Conservation (phyloP, 176 grass and related monocot species). For the Paspalum vaginatum region DNA sequence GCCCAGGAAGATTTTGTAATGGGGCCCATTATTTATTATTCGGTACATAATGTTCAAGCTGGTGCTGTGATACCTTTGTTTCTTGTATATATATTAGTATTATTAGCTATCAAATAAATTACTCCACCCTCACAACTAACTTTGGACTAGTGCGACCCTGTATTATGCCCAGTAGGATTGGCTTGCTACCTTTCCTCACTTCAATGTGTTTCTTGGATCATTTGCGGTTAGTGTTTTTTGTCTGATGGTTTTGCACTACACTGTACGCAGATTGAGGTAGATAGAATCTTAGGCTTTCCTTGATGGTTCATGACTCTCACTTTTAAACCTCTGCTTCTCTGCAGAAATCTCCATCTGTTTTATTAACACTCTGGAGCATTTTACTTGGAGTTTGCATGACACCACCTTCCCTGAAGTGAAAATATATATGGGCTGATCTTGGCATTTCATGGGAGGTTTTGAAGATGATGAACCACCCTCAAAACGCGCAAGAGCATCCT, state of each 20-base stretch:
- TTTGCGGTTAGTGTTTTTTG: not conserved
- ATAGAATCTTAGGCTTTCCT: slow-evolving; percentile 30
- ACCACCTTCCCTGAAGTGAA: slow-evolving; percentile 43
- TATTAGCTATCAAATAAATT: not conserved
- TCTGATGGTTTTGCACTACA: not conserved
- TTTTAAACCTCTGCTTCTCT: slow-evolving; percentile 24
- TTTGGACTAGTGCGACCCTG: not conserved
- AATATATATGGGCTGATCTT: slow-evolving; percentile 84
- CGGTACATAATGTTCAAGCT: not conserved
- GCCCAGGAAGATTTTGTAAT: not conserved
- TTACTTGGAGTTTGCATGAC: slow-evolving; percentile 23
- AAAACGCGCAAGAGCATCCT: slow-evolving; percentile 79
- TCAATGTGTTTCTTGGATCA: not conserved
- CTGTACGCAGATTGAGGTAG: not conserved
- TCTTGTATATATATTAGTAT: no score
- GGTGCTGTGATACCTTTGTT: not conserved
- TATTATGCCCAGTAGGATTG: not conserved
- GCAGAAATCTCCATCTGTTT: slow-evolving; percentile 45
- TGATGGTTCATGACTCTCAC: slow-evolving; percentile 1
- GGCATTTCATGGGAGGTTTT: slow-evolving; percentile 94
- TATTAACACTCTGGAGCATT: not conserved
- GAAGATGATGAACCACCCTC: slow-evolving; percentile 86
- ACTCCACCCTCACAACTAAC: not conserved
- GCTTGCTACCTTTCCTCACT: not conserved
- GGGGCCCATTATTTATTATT: not conserved